These are phyloP conservation scores for Cucurbita moschata DNA, from an alignment of 306 rosid species.

Conservation along the genomic window DNA sequence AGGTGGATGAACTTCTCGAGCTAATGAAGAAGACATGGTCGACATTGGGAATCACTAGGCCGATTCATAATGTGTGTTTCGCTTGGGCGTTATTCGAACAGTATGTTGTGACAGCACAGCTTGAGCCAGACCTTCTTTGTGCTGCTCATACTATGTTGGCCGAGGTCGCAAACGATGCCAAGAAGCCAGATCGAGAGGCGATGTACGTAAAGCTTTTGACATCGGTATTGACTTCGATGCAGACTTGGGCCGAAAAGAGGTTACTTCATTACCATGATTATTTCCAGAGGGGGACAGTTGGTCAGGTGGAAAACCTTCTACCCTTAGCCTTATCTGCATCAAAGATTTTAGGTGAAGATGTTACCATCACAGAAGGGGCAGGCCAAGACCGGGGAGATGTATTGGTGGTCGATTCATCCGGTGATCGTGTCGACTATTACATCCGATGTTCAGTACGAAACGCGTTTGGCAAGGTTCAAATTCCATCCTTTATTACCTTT, in stretches of 20 bases:
- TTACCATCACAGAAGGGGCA: constrained; percentile 31
- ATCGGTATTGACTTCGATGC: constrained; percentile 52
- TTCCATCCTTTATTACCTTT: background rate
- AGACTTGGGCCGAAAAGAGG: constrained; percentile 66
- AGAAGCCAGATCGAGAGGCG: constrained; percentile 43
- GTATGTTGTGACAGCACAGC: constrained; percentile 51
- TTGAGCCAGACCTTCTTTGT: constrained; percentile 60
- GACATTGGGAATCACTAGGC: constrained; percentile 48
- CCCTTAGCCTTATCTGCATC: constrained; percentile 60
- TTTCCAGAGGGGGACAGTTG: constrained; percentile 46
- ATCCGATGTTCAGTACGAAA: constrained; percentile 46
- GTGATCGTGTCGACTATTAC: constrained; percentile 49
- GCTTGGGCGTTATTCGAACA: constrained; percentile 82
- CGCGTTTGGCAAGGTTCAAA: constrained; percentile 58
- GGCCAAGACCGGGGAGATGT: constrained; percentile 32
- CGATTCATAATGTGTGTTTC: constrained; percentile 63
- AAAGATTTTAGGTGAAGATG: constrained; percentile 66
- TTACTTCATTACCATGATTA: constrained; percentile 57
- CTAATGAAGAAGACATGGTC: constrained; percentile 86
- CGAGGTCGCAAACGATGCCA: constrained; percentile 70
- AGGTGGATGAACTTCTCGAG: constrained; percentile 83
- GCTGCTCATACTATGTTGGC: constrained; percentile 66
- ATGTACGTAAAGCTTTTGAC: constrained; percentile 44
- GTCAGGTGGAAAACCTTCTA: constrained; percentile 59
- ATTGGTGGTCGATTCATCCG: constrained; percentile 46